A percentile compares a stretch with the other conserved stretches of the same genome.
These are phyloP conservation scores for Stylosanthes scabra DNA, from an alignment of 331 rosid species.

Conservation along the genomic window DNA sequence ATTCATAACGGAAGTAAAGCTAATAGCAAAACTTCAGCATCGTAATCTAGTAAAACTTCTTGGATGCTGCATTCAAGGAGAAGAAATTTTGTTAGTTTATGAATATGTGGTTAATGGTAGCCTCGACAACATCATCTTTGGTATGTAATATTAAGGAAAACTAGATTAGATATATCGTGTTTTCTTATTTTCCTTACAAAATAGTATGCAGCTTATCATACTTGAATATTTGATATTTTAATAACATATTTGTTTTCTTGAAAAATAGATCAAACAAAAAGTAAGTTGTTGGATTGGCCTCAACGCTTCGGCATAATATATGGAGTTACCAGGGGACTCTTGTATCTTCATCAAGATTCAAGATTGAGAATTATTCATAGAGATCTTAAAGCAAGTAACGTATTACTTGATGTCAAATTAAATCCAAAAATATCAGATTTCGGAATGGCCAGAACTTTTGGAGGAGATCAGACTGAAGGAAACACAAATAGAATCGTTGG, in stretches of 20 bases:
- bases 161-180: background rate
- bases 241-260: background rate
- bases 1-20: constrained; percentile 40
- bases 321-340: background rate
- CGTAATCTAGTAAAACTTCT: constrained; percentile 44
- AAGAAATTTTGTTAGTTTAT: constrained; percentile 40
- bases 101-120: constrained; percentile 40
- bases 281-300: constrained; percentile 8
- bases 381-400: constrained; percentile 41
- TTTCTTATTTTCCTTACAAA: background rate
- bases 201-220: background rate
- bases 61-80: constrained; percentile 30
- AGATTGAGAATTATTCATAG: constrained; percentile 32
- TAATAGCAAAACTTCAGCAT: constrained; percentile 39
- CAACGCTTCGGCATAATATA: background rate
- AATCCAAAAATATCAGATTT: constrained; percentile 41
- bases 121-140: constrained; percentile 42
- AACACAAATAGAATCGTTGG: constrained; percentile 37
- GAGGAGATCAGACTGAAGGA: constrained; percentile 37
- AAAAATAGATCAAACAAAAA: background rate
- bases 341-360: constrained; percentile 35
- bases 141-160: constrained; percentile 20
- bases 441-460: constrained; percentile 36
- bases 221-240: background rate
- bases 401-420: constrained; percentile 31